Evolutionary conservation across 108 stramenopile genomes (phyloP).

Genomic region (Epipyxis sp.): DNA sequence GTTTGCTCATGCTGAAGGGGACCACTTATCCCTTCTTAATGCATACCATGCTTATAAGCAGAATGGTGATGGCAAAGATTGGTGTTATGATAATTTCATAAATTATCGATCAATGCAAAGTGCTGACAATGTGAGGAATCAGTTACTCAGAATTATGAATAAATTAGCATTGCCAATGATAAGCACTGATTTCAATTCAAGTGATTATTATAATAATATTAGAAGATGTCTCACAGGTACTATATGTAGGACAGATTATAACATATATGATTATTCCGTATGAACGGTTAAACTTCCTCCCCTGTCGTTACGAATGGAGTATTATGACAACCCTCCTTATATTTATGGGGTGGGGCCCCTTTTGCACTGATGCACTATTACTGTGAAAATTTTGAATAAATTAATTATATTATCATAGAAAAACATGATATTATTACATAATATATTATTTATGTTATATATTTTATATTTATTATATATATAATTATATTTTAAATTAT

Average conservation of each 20-base stretch:
- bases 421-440: constrained; percentile 31
- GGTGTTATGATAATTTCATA: constrained; percentile 98
- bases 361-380: too few relatives aligned
- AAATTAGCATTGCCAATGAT: constrained; percentile 73
- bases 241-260: too few relatives aligned
- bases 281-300: too few relatives aligned
- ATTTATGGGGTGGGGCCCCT: too few relatives aligned
- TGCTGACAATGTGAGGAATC: constrained; percentile 81
- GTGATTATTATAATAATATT: constrained; percentile 80
- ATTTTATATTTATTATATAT: background rate
- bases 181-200: constrained; percentile 74
- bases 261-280: too few relatives aligned
- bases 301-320: too few relatives aligned
- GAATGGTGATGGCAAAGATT: constrained; percentile 73
- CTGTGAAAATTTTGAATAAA: too few relatives aligned
- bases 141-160: constrained; percentile 82
- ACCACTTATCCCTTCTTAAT: constrained; percentile 93
- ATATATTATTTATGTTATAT: too few relatives aligned
- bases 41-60: constrained; percentile 88
- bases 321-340: too few relatives aligned
- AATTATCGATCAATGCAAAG: constrained; percentile 81
- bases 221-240: constrained; percentile 43
- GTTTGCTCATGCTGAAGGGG: constrained; percentile 88
- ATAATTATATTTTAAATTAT: constrained; percentile 54
- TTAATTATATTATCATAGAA: too few relatives aligned